Base-by-base conservation (phyloP, 805 yeast species). In the Clavispora vitiphila region DNA sequence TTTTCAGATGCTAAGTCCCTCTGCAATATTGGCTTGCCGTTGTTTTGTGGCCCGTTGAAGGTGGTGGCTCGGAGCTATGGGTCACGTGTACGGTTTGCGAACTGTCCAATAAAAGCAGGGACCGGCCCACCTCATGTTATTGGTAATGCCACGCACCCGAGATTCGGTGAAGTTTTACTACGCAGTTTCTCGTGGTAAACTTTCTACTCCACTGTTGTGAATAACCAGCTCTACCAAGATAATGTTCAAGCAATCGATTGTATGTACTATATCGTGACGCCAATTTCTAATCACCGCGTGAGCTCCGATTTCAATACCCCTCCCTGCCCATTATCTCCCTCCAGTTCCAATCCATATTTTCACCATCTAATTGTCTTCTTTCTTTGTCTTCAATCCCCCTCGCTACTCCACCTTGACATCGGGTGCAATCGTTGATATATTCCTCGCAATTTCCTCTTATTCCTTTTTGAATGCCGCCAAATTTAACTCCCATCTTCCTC, bases 201-300 rank as follows among this genome's bases (percentile, higher is more conserved):
- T 16, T 15, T 15, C 25, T 29, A 21, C 37, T 34, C 37, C 37
- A 34, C 37, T 15, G 37, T 34, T 34, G 37, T 32, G 24, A 34
- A 22, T 20, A 29, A 29, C 32, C 37, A 34, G 19, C 25, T 11
- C 23, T 20, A 22, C 8, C 37, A 23, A 21, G 39, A 45, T 36
- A 50, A 66, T 66, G 71, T 63, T 65, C 53, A 66, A 67, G 64
- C 71, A 64, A 55, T 58, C 70, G 50, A 62, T 65, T 60, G 71
- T 66, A 66, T 52, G 71, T 66, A 55, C 14, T 15, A 11, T 8
- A 15, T 10, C 10, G 14, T 9, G 6, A 3, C 20, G 30, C 30
- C 30, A 26, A 26, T 26, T 29, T 29, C 20, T 10, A 2, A 8
- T 29, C 5, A 16, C 32, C 20, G 5, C 11, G 5, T 15, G n/a